These are phyloP conservation scores for Bonia amplexicaulis DNA, from an alignment of 176 grass and related monocot genomes.

Conservation along the genomic window DNA sequence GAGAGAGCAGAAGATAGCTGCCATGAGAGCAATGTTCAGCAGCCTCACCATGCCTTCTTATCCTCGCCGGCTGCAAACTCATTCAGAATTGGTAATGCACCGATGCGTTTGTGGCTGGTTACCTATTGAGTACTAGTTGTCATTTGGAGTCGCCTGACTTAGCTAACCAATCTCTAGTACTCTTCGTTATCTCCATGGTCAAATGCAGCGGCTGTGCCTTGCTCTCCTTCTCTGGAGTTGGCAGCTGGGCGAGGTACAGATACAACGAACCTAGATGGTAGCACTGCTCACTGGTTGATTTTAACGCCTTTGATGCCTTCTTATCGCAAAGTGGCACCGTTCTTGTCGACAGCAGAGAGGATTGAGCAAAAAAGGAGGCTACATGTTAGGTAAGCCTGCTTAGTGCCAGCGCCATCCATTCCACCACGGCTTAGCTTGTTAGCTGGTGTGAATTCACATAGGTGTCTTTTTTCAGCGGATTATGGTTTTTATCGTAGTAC, in stretches of 20 bases:
- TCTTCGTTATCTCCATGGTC: background rate
- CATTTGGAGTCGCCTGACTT: background rate
- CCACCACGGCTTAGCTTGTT: background rate
- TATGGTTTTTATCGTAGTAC: too few species aligned
- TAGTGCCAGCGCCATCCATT: background rate
- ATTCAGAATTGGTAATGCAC: background rate
- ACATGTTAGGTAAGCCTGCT: background rate
- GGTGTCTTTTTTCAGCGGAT: too few species aligned
- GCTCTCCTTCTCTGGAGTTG: background rate
- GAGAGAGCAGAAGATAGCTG: conserved; percentile 28
- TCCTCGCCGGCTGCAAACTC: background rate
- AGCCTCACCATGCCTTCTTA: background rate
- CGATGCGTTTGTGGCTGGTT: background rate
- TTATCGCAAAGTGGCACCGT: background rate
- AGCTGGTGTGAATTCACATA: background rate
- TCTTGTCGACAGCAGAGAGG: background rate
- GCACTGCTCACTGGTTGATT: background rate
- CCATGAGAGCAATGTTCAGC: background rate
- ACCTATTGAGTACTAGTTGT: background rate
- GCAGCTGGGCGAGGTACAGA: background rate
- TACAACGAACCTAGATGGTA: background rate
- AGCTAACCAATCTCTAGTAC: background rate
- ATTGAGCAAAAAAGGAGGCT: background rate
- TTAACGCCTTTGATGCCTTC: background rate
- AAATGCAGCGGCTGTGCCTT: conserved; percentile 16